phyloP scores from a whole-genome alignment of 2,329 filamentous ascomycete genomes.

The Talaromyces sp. region DNA sequence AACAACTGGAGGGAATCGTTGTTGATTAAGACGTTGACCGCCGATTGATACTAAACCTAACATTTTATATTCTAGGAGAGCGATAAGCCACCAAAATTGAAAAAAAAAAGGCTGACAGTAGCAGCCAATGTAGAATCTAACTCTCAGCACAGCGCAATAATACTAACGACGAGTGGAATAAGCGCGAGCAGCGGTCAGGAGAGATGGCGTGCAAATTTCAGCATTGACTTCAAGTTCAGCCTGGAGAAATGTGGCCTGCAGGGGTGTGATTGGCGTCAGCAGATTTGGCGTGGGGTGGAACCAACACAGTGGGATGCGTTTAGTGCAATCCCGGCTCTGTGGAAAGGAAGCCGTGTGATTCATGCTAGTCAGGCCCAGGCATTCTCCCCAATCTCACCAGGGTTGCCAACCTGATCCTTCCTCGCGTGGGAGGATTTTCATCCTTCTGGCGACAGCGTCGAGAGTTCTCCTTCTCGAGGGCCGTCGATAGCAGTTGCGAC shows the following conservation, averaged over 20 bases:
- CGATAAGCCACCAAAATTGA: neutral
- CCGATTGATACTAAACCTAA: neutral
- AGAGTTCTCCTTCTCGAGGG: too few species aligned
- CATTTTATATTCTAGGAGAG: neutral
- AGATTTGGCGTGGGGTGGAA: neutral
- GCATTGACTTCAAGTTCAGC: neutral
- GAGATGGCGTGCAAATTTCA: neutral
- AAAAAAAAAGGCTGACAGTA: neutral
- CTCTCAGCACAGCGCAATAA: neutral
- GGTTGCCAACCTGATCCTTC: neutral
- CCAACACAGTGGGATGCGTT: neutral
- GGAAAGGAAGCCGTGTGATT: neutral
- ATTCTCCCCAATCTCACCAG: neutral
- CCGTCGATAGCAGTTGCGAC: too few species aligned
- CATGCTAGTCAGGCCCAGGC: neutral
- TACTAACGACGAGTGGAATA: neutral
- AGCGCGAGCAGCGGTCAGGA: neutral
- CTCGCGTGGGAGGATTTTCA: neutral
- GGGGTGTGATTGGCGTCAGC: neutral
- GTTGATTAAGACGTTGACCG: neutral
- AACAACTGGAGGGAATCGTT: neutral
- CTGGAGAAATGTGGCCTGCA: neutral
- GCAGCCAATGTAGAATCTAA: neutral
- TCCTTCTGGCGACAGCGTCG: neutral
- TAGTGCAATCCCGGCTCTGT: neutral